phyloP scores from a whole-genome alignment of 305 asterid genomes.

The Fraxinus xanthoxyloides region DNA sequence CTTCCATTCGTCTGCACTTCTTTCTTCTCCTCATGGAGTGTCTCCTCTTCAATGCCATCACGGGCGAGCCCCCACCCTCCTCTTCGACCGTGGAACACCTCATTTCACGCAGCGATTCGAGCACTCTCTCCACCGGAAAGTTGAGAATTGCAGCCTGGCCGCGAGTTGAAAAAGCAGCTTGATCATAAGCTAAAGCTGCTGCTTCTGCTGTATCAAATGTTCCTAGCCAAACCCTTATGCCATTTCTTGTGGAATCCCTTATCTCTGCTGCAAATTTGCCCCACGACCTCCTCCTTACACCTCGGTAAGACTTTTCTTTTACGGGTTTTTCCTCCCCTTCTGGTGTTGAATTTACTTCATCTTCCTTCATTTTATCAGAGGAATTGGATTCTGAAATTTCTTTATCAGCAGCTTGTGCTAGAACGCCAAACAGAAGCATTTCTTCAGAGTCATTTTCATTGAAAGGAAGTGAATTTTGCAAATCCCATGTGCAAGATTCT shows the following conservation, averaged over 20 bases:
- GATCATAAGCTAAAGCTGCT: constrained; percentile 84
- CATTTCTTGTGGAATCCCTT: constrained; percentile 76
- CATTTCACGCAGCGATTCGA: constrained; percentile 59
- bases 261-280: constrained; percentile 90
- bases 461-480: constrained; percentile 32
- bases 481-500: constrained; percentile 4
- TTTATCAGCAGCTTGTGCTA: constrained; percentile 30
- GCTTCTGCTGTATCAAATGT: constrained; percentile 76
- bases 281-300: constrained; percentile 80
- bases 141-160: constrained; percentile 61
- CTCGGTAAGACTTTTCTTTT: constrained; percentile 48
- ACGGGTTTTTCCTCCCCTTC: constrained; percentile 5
- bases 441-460: constrained; percentile 40
- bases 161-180: constrained; percentile 72
- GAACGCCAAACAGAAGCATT: constrained; percentile 31
- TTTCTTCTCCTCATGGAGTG: constrained; percentile 48
- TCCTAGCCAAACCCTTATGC: constrained; percentile 75
- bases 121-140: constrained; percentile 63
- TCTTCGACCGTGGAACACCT: constrained; percentile 31
- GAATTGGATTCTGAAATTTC: constrained; percentile 43
- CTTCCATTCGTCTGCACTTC: constrained; percentile 20
- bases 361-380: constrained; percentile 32
- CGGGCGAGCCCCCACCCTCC: constrained; percentile 50
- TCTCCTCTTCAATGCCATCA: constrained; percentile 67
- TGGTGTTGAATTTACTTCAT: constrained; percentile 38